Evolutionary conservation across 1,284 basidiomycete species (phyloP), one percentile per base, ranked within the genome.

Genomic region (Ganoderma multipileum): DNA sequence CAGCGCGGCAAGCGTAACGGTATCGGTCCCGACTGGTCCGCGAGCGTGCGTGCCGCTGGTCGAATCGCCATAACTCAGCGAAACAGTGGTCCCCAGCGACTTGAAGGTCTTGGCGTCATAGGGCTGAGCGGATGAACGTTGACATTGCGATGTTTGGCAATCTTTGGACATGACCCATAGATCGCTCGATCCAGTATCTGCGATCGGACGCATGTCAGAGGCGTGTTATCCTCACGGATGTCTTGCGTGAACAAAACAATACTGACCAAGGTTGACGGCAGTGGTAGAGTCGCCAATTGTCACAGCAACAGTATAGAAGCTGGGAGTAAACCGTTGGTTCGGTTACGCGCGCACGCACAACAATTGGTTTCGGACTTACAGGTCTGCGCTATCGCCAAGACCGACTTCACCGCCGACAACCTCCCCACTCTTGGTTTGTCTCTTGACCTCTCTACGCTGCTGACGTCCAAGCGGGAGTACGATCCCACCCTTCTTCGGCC

Each of bases 1-100:
- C 26, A 84, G 71, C 5, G 81, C 82, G 8, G 82, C 82, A 2
- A 84, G 71, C 6, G 76, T 77, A 50, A 78, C 81, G 3, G 75
- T 79, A 64, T 82, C 81, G 63, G 74, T 72, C 3, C 78, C 79
- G 26, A 83, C 76, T 16, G 81, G 80, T 0, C 82, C 82, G 14
- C 70, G 68, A 47, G 82, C 82, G 54, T 74, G 75, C 0, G 82
- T 82, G 3, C 81, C 81, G 2, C 81, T 79, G 9, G 70, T 74
- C 16, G 82, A 82, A 62, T 83, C 82, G 41, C 82, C 82, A 57
- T 78, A 81, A 50, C 70, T 67, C 52, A 81, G 69, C 52, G 68
- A 59, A 18, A 83, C 81, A 41, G 67, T 69, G 12, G 76, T 73
- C 4, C 80, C 80, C n/a, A 76, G 75, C 20, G 70, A 44, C 23